Conservation (phyloP, 768 basidiomycete genomes). For the Coprinopsis marcescibilis region DNA sequence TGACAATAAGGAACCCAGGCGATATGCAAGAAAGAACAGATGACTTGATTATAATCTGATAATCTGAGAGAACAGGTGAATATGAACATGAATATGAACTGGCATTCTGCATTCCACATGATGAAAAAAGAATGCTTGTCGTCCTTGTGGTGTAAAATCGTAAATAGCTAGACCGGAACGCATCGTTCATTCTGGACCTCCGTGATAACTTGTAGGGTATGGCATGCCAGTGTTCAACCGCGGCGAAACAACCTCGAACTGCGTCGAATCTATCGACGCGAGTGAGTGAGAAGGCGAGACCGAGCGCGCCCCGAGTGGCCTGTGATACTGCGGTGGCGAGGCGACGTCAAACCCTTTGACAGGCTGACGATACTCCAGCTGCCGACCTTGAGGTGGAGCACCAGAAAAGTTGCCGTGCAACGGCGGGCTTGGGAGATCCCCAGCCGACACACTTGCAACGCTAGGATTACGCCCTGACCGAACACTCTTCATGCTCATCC, state of each 20-base stretch:
- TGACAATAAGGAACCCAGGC: no score
- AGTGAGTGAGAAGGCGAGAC: constrained; percentile 31
- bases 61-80: no score
- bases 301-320: constrained; percentile 20
- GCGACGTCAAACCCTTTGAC: constrained; percentile 10
- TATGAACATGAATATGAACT: no score
- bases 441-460: constrained; percentile 36
- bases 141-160: no score
- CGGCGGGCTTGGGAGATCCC: constrained; percentile 60
- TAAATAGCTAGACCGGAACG: no score
- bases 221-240: constrained; percentile 29
- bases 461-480: constrained; percentile 40
- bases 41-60: no score
- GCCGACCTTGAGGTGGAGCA: no score
- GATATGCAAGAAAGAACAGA: no score
- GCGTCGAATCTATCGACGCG: constrained; percentile 52
- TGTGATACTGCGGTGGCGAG: constrained; percentile 21
- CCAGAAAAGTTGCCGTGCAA: constrained; percentile 47
- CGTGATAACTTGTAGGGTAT: constrained; percentile 5
- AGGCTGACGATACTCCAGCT: no score
- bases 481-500: constrained; percentile 24
- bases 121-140: no score
- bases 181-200: not conserved
- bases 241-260: constrained; percentile 62
- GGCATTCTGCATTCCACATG: no score